These are phyloP conservation scores for Coemansia umbellata DNA, from an alignment of 192 early-diverging fungal species.

Conservation along the genomic window DNA sequence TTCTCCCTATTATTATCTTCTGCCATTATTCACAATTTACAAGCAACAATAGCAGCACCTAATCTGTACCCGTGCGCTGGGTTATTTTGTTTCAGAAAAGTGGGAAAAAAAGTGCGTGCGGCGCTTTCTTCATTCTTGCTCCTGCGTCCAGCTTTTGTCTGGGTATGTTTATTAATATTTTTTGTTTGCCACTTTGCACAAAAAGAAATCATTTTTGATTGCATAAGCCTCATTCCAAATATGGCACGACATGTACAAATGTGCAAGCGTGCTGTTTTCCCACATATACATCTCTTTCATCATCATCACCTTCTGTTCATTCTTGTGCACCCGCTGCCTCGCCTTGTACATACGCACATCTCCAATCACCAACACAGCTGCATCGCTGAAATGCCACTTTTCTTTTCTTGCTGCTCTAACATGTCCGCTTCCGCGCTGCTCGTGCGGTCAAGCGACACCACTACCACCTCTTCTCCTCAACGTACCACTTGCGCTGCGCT, in stretches of 20 bases:
- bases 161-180: neutral
- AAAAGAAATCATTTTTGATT: neutral
- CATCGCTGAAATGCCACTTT: too few relatives aligned
- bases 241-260: neutral
- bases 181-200: neutral
- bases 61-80: conserved; percentile 6
- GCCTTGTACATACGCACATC: too few relatives aligned
- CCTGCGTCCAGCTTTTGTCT: neutral
- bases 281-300: neutral
- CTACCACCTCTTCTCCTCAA: too few relatives aligned
- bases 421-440: too few relatives aligned
- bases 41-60: neutral
- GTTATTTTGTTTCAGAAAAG: neutral
- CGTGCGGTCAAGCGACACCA: too few relatives aligned
- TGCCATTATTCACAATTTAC: neutral
- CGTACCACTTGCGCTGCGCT: too few relatives aligned
- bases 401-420: too few relatives aligned
- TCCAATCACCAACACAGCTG: too few relatives aligned
- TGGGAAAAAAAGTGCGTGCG: neutral
- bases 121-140: neutral
- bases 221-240: neutral
- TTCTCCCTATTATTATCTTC: neutral
- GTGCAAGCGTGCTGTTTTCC: neutral
- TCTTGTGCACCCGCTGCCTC: neutral
- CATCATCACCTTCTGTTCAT: neutral